Base-by-base conservation (phyloP, 2,329 filamentous ascomycete genomes). In the Botryotinia narcissicola region DNA sequence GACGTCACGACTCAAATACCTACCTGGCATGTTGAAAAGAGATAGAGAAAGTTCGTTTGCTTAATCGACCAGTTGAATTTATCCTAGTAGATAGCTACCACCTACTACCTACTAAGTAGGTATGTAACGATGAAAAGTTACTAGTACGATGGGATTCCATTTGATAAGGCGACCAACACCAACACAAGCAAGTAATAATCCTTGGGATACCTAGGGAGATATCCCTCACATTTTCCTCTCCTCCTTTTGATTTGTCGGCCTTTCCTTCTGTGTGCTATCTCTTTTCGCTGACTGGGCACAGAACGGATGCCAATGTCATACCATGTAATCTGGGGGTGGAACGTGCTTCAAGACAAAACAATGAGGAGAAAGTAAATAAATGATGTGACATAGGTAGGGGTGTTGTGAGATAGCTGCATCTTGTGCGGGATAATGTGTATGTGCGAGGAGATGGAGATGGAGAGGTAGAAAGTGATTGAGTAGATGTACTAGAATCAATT, bases 301-400 rank as follows among this genome's bases (percentile, higher is more conserved):
- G 4, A 51, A 14, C 6, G 22, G 0, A 51, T 51, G 48, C 48
- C 25, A 25, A 51, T 54, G 14, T 14, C n/a, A 54, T 29, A 1
- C 14, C 42, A 20, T 12, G 44, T 40, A 68, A 61, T 70, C 54
- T 46, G 42, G 42, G 68, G 68, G 51, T 44, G 54, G 68, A 46
- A 70, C 68, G 68, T 70, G 68, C 68, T 44, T 44, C 8, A 29
- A 70, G 54, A 61, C 54, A 61, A 70, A 70, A 70, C 68, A 70
- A 46, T 37, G 68, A 70, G 68, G 68, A 54, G 68, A 61, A 61
- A 42, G 60, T 62, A 62, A 62, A 42, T 42, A 54, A 25, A 51
- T 68, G 44, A 62, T 74, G 51, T 61, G 71, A 68, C 61, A 25
- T 70, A 25, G 10, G 25, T n/a, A 54, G 25, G 48, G 25, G n/a